Base-by-base conservation (phyloP, 768 basidiomycete species). In the Lactarius sanguifluus region DNA sequence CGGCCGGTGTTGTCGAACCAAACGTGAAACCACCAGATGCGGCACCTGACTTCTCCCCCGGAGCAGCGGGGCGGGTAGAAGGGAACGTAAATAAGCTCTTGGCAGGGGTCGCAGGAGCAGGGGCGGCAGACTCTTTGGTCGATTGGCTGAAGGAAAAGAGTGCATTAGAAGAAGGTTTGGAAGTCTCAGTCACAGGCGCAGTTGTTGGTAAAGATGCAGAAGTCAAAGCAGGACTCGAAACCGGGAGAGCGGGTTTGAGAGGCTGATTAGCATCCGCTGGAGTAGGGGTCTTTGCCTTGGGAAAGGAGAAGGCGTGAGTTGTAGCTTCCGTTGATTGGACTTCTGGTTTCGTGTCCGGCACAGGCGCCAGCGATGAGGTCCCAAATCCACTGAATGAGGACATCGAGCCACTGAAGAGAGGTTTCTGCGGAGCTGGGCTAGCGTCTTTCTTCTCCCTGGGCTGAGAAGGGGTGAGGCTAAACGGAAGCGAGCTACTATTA, bases 11-110 rank as follows among this genome's bases (percentile, higher is more conserved):
- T 62, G 70, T 23, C 5, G 70, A 43, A 20, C 67, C 65, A 20
- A 72, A 63, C 12, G 64, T n/a, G 64, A 72, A 68, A 30, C 65
- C 57, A 25, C 50, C 25, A 40, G 61, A 57, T 64, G 57, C 40
- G 16, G 64, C 65, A 64, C 20, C 65, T 52, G 20, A 43, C 47
- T 67, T 69, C 54, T 63, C 66, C 56, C 9, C 34, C 32, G 47
- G 25, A 25, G 43, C 47, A 13, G 47, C 30, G 7, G 59, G 12
- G 15, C 55, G 40, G 4, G 68, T 36, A 32, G 66, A 25, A 25
- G 82, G 59, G 12, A 70, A 69, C 1, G 65, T 62, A 61, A 75
- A 75, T 9, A 67, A 0, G 34, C 9, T 20, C 45, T 70, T 68
- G 20, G 61, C 60, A n/a, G 68, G 57, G n/a, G 59, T 59, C 18